Conservation (phyloP, 495 filamentous ascomycete species). For the Margaritispora aquatica region DNA sequence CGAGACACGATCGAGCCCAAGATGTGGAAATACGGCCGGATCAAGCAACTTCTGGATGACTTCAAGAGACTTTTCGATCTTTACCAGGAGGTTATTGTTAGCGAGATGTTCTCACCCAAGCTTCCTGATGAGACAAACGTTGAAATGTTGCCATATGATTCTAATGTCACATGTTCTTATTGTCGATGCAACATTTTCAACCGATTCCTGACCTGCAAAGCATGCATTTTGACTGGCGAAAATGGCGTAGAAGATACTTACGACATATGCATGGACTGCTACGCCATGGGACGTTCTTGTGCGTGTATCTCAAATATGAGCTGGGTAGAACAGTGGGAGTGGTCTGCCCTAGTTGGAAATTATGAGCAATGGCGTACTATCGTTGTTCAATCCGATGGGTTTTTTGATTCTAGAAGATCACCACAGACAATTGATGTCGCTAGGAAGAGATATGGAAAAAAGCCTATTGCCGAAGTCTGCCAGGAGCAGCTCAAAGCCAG, state of each 20-base stretch:
- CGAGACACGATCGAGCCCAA: slow-evolving; percentile 30
- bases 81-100: slow-evolving; percentile 70
- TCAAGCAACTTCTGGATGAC: slow-evolving; percentile 64
- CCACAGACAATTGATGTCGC: slow-evolving; percentile 60
- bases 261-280: slow-evolving; percentile 97
- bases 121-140: slow-evolving; percentile 53
- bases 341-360: slow-evolving; percentile 67
- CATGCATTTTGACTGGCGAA: slow-evolving; percentile 52
- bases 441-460: slow-evolving; percentile 55
- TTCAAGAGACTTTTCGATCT: slow-evolving; percentile 73
- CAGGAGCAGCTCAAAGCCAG: slow-evolving; percentile 74
- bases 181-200: slow-evolving; percentile 97
- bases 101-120: slow-evolving; percentile 72
- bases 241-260: slow-evolving; percentile 70
- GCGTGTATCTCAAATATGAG: slow-evolving; percentile 73
- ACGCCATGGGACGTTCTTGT: slow-evolving; percentile 88
- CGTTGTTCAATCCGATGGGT: slow-evolving; percentile 61
- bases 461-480: slow-evolving; percentile 80
- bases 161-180: slow-evolving; percentile 90
- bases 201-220: slow-evolving; percentile 84
- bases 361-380: slow-evolving; percentile 78
- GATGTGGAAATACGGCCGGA: slow-evolving; percentile 43
- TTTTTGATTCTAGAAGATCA: slow-evolving; percentile 43
- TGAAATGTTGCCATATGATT: slow-evolving; percentile 71
- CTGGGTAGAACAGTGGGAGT: slow-evolving; percentile 91